phyloP scores from a whole-genome alignment of 2,329 filamentous ascomycete genomes.

The Colletotrichum noveboracense region DNA sequence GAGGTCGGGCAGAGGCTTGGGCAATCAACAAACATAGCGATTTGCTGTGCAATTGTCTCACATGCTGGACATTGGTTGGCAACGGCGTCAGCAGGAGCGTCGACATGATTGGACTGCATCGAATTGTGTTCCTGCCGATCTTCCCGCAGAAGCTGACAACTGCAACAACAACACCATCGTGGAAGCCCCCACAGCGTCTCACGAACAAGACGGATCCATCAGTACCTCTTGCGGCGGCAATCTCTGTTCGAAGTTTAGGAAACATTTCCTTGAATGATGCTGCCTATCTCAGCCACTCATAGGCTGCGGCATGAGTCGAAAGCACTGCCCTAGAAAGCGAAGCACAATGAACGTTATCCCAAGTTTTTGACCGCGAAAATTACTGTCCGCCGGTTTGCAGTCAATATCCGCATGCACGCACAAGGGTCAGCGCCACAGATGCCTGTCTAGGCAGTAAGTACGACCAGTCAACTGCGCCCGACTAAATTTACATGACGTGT shows the following conservation, averaged over 20 bases:
- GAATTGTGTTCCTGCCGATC: background rate
- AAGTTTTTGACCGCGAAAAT: background rate
- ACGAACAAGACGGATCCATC: background rate
- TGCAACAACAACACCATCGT: background rate
- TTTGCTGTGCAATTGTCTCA: background rate
- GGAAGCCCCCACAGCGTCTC: background rate
- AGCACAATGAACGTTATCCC: background rate
- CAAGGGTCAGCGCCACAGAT: background rate
- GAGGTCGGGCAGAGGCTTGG: background rate
- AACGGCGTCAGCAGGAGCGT: background rate
- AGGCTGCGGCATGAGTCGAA: background rate
- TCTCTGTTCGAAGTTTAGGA: background rate
- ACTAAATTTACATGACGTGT: background rate
- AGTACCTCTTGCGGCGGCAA: background rate
- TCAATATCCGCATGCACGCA: background rate
- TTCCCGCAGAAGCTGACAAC: background rate
- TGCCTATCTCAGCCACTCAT: background rate
- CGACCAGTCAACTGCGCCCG: background rate
- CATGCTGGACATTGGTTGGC: background rate
- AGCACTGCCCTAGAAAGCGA: background rate
- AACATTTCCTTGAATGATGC: background rate
- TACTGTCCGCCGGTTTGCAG: background rate
- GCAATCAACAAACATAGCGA: fast-evolving
- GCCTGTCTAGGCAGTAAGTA: background rate
- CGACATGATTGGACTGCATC: background rate